Base-by-base conservation (phyloP, 257 asterid species). In the Solanum ossicruentum region DNA sequence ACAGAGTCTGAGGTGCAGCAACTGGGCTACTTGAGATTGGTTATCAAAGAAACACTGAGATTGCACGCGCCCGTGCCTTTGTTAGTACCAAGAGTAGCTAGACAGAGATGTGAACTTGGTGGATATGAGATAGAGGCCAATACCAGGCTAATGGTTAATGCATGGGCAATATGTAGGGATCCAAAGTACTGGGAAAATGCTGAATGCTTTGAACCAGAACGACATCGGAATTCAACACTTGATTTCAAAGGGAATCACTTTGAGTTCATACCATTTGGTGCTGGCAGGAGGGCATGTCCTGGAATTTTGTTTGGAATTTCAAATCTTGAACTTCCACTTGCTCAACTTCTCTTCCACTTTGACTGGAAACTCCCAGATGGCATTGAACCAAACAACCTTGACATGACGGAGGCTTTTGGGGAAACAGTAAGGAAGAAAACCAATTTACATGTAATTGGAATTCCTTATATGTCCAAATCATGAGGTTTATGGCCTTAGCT, bases 221-320 rank as follows among this genome's bases (percentile, higher is more conserved):
- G 70, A 65, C 65, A 88, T 81, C 16, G 47, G 61, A 51, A 91
- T 89, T 8, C 87, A 71, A 80, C n/a, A 87, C 51, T 87, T 54
- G 93, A 88, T 73, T 90, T 55, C 20, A 36, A 13, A 0, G 86
- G 90, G 18, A 77, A 81, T 21, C 56, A 85, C 47, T 90, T 83
- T 54, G 67, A 84, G 21, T 87, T 20, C 12, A 26, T 90, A 12
- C 92, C 91, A 9, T 89, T 90, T 17, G 89, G 91, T 54, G 66
- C 60, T 23, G 90, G 93, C 7, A 87, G 84, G 56, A 88, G 89
- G 45, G 87, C 85, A 58, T 90, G 91, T 55, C 92, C 91, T 3
- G 91, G 91, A 41, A 70, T 70, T 1, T 23, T 86, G 47, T 88
- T 87, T 23, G 87, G 84, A 12, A 52, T 78, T 41, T 84, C 90